A percentile compares a stretch with the other conserved stretches of the same genome.
phyloP scores from a whole-genome alignment of 192 early-diverging fungal genomes.

The Haplosporangium gracile region DNA sequence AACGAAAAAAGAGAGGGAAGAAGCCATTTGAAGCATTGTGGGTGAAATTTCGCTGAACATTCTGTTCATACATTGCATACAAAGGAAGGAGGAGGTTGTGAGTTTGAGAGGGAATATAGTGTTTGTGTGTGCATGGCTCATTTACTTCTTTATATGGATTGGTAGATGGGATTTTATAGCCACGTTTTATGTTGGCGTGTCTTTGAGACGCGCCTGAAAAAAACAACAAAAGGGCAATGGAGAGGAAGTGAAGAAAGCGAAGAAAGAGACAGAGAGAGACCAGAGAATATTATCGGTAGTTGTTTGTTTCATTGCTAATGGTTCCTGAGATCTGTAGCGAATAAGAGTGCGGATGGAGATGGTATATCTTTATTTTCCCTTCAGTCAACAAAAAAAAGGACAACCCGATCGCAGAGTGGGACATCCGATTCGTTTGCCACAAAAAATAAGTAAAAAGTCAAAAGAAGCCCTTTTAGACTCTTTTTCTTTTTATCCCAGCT shows the following conservation, averaged over 20 bases:
- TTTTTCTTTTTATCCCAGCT: neutral
- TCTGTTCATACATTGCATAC: too few relatives aligned
- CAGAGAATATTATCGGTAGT: neutral
- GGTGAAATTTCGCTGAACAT: too few relatives aligned
- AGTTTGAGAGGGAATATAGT: neutral
- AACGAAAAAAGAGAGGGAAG: neutral
- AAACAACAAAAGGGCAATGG: neutral
- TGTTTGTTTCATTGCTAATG: neutral
- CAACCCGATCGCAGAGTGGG: neutral
- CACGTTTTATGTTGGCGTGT: neutral
- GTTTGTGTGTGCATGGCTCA: neutral
- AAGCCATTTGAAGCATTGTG: neutral
- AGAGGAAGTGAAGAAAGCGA: neutral
- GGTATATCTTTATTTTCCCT: too few relatives aligned
- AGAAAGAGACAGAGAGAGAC: neutral
- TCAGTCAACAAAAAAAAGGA: neutral
- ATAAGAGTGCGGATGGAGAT: neutral
- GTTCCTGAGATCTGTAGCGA: neutral
- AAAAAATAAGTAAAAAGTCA: neutral
- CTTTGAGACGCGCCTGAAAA: neutral
- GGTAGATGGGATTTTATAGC: neutral
- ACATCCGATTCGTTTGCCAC: neutral
- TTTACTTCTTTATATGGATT: neutral
- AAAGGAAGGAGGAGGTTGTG: neutral
- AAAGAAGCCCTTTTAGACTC: neutral